Percentiles rank a stretch among this genome's conserved stretches.
Evolutionary conservation across 257 asterid genomes (phyloP).

Genomic region (Sherardia arvensis): DNA sequence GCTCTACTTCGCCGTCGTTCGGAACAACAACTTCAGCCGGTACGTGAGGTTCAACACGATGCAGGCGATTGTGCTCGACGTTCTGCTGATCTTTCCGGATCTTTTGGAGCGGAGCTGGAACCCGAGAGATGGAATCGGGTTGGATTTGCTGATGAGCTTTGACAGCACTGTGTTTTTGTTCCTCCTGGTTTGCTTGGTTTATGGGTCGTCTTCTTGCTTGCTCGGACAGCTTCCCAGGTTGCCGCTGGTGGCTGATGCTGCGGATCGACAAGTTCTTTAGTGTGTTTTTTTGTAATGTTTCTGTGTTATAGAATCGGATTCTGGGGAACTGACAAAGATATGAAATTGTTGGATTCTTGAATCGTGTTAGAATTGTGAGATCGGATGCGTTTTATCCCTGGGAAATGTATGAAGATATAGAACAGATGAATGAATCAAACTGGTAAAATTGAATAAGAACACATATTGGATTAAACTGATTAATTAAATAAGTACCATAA

Average conservation of each 20-base stretch:
- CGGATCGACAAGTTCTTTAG: slow-evolving; percentile 94
- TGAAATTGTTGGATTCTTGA: too few relatives aligned
- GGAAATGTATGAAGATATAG: background rate
- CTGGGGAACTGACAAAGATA: background rate
- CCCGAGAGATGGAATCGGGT: slow-evolving; percentile 78
- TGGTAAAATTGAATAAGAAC: too few relatives aligned
- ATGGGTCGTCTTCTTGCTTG: slow-evolving; percentile 74
- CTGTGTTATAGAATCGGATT: background rate
- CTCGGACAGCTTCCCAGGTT: slow-evolving; percentile 77
- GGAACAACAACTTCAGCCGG: slow-evolving; percentile 83
- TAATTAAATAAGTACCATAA: too few relatives aligned
- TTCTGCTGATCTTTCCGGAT: slow-evolving; percentile 87
- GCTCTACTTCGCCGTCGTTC: slow-evolving; percentile 79
- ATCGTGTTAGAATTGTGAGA: too few relatives aligned
- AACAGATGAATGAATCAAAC: too few relatives aligned
- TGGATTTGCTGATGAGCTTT: slow-evolving; percentile 84
- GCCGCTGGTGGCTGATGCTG: slow-evolving; percentile 97
- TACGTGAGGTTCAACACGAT: slow-evolving; percentile 90
- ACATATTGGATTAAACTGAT: too few relatives aligned
- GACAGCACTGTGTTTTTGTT: slow-evolving; percentile 94
- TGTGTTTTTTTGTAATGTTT: background rate
- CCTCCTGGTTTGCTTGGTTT: slow-evolving; percentile 60
- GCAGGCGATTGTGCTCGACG: slow-evolving; percentile 98
- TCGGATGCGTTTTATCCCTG: background rate
- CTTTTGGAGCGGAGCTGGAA: slow-evolving; percentile 73